Evolutionary conservation across 2,329 filamentous ascomycete genomes (phyloP), one percentile per base, ranked within the genome.

Genomic region (Claviceps monticola): DNA sequence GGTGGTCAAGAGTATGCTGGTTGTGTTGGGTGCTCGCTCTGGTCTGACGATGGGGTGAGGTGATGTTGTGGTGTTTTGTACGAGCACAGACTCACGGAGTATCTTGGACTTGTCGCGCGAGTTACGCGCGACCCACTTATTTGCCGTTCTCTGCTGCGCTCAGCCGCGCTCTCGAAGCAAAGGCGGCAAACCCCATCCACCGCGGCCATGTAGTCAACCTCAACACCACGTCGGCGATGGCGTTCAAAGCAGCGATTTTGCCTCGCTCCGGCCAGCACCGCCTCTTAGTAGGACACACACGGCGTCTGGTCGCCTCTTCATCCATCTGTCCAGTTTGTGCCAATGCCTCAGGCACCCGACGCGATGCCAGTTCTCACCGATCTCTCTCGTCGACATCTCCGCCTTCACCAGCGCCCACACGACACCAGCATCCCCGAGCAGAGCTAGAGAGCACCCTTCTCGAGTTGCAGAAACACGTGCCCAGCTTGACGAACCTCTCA

Each of bases 401-500:
- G 11, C 21, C 5, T 7, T n/a, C 55, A 4, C 29, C 29, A 3
- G 29, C 29, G 29, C 29, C 29, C 29, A 34, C 29, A 34, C 29
- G 29, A 34, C 29, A 34, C 29, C 29, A 34, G 29, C 60, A 71
- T 52, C 62, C 71, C 14, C 71, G 76, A 42, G 60, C 68, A 51
- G 75, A 84, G 57, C 75, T 88, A 5, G 73, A 83, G 55, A 66
- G 73, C 44, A 71, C 78, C 2, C 70, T 90, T 0, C 64, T 73
- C 1, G 74, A 78, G 21, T 71, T 91, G 2, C 75, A 84, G 59
- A 76, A 75, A 49, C 70, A 78, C 48, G 79, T 80, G 2, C 74
- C 78, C 23, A 76, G 73, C 53, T 75, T 82, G 58, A 74, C 86
- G 50, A 84, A 84, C 60, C 73, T 83, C n/a, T 80, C 84, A 34